Evolutionary conservation across 306 rosid genomes (phyloP), one percentile per base, ranked within the genome.

Genomic region (Vigna trinervia): DNA sequence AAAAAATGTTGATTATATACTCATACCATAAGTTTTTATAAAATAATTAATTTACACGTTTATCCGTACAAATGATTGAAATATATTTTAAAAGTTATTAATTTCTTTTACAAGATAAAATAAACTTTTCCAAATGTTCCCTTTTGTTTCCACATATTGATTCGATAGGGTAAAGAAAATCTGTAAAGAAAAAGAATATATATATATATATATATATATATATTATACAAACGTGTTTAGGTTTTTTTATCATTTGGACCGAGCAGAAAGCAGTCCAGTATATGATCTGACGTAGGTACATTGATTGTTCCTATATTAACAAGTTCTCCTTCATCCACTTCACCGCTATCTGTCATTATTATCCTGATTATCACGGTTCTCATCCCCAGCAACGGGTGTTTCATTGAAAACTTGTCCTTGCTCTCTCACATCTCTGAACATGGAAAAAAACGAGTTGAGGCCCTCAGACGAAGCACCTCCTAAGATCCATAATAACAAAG

Each of bases 401-500:
- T 82, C 91, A 34, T 88, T 62, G 77, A 81, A 95, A 80, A 81
- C 97, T 83, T 95, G 96, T 71, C 90, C 90, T 63, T 89, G 97
- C 50, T 88, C 97, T 82, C 99, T 86, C 77, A 74, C 87, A 81
- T 95, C 97, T 87, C 99, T 88, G 89, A 96, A 91, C 86, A 96
- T 88, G 61, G 99, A 92, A 65, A 90, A 87, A 63, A 95, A 85
- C 0, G 97, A 89, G 90, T 86, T 96, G 48, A 84, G 89, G 78
- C 98, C 92, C 88, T 96, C 97, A 8, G 97, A 87, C 63, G 99
- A 85, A 74, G 92, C 98, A 45, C 98, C 98, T 73, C 98, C 98
- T 72, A 96, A 81, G 80, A 96, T 91, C 96, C 96, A 87, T 77
- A 96, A 58, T 80, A 95, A 80, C 84, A 96, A 82, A 68, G 99